Conservation (phyloP, 441 rosid genomes). For the Metrosideros polymorpha region DNA sequence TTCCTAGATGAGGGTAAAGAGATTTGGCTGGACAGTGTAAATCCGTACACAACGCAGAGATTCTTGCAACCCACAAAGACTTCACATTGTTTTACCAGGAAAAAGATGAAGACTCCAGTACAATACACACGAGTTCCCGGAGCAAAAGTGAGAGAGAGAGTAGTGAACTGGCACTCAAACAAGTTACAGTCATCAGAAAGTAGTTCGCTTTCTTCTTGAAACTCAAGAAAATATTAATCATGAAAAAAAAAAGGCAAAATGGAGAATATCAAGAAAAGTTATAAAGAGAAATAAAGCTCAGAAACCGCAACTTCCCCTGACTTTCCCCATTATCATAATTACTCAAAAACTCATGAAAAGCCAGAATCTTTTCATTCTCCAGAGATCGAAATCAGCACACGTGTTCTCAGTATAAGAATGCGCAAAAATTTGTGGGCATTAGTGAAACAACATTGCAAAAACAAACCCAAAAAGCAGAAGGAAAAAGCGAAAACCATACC, state of each 20-base stretch:
- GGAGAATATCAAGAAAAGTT: neutral
- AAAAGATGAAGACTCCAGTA: neutral
- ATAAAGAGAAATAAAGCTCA: neutral
- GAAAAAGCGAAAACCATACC: constrained; percentile 25
- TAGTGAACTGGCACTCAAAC: neutral
- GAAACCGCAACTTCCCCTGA: neutral
- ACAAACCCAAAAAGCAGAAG: neutral
- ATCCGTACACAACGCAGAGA: neutral
- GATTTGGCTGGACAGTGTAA: neutral
- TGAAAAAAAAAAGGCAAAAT: neutral
- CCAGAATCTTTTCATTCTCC: neutral
- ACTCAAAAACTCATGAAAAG: neutral
- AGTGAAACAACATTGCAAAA: neutral
- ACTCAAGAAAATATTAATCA: neutral
- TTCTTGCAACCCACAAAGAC: neutral
- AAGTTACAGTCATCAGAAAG: neutral
- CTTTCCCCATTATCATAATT: neutral
- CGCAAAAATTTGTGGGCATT: neutral
- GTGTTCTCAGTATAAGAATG: neutral
- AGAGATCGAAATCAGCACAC: neutral
- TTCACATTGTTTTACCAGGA: neutral
- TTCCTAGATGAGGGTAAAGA: neutral
- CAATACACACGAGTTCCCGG: neutral
- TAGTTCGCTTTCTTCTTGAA: neutral
- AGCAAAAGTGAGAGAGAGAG: neutral